Conservation (phyloP, 306 rosid species). For the Sesbania bispinosa region DNA sequence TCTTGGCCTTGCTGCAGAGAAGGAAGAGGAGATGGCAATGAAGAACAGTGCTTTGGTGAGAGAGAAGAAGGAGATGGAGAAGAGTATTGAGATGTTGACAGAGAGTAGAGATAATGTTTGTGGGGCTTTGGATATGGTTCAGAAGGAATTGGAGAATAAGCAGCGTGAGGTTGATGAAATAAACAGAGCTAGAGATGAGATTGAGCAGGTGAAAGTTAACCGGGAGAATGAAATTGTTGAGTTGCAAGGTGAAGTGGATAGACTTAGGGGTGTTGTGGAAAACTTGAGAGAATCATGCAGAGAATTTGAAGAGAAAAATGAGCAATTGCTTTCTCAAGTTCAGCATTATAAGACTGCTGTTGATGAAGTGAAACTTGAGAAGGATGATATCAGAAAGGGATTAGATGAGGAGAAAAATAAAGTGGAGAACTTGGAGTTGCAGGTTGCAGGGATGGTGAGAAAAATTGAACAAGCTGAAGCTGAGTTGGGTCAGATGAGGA, state of each 20-base stretch:
- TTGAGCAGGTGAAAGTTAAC: conserved; percentile 35
- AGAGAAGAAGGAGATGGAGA: conserved; percentile 47
- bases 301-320: conserved; percentile 36
- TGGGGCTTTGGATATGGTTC: conserved; percentile 16
- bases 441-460: conserved; percentile 36
- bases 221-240: conserved; percentile 35
- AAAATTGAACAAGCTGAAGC: conserved; percentile 26
- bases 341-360: conserved; percentile 11
- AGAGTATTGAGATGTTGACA: conserved; percentile 32
- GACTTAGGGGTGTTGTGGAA: conserved; percentile 28
- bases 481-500: conserved; percentile 34
- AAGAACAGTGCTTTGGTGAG: conserved; percentile 29
- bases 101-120: conserved; percentile 9
- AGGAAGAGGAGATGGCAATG: conserved; percentile 32
- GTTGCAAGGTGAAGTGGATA: conserved; percentile 30
- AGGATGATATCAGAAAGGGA: conserved; percentile 22
- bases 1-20: conserved; percentile 29
- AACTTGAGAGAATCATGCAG: conserved; percentile 13
- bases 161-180: conserved; percentile 32
- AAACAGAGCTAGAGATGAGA: conserved; percentile 26
- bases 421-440: conserved; percentile 36
- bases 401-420: conserved; percentile 46
- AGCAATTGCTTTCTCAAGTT: conserved; percentile 36
- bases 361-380: conserved; percentile 16
- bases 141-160: conserved; percentile 30